These are phyloP conservation scores for Leucaena leucocephala DNA, from an alignment of 306 rosid species.

Conservation along the genomic window DNA sequence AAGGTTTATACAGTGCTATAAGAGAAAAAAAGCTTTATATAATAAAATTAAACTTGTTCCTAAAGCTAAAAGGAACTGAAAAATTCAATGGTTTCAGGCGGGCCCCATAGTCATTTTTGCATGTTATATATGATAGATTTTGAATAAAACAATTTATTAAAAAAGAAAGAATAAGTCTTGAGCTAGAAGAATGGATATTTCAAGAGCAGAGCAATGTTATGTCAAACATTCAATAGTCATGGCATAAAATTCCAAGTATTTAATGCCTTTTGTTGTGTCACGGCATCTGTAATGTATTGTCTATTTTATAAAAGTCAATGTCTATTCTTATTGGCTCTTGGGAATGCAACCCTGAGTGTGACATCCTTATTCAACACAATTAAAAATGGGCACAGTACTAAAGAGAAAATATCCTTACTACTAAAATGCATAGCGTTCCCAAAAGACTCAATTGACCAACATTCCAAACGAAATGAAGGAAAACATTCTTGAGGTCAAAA, in stretches of 20 bases:
- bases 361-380: constrained; percentile 2
- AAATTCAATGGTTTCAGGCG: not conserved
- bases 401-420: not conserved
- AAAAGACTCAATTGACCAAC: not conserved
- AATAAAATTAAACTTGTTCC: not conserved
- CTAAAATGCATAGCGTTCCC: not conserved
- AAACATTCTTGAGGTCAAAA: not conserved
- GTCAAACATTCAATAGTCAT: not conserved
- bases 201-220: not conserved
- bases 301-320: too few relatives aligned
- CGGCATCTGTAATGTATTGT: too few relatives aligned
- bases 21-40: not conserved
- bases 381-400: not conserved
- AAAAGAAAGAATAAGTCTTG: not conserved
- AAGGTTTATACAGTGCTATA: not conserved
- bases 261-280: not conserved
- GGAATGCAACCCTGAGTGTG: not conserved
- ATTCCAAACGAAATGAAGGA: not conserved
- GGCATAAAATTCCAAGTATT: not conserved
- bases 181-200: not conserved
- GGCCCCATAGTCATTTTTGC: not conserved
- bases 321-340: not conserved
- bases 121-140: not conserved
- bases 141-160: not conserved
- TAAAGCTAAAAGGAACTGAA: not conserved